These are phyloP conservation scores for Rhodamnia argentea DNA, from an alignment of 345 rosid genomes.

Conservation along the genomic window DNA sequence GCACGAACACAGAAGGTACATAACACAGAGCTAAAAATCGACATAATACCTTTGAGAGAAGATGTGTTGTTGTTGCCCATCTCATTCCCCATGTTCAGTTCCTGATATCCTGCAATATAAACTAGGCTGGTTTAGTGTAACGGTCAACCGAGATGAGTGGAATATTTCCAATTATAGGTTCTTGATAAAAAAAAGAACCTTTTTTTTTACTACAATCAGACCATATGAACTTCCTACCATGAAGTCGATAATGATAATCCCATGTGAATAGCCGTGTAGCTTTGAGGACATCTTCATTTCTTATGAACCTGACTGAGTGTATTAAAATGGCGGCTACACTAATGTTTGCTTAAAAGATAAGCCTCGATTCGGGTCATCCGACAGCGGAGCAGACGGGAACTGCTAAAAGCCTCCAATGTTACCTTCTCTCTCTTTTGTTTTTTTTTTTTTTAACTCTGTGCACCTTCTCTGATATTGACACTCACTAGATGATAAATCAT, in stretches of 20 bases:
- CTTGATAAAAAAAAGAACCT: not conserved
- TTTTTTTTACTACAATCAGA: not conserved
- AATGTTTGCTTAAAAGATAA: not conserved
- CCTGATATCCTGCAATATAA: conserved; percentile 31
- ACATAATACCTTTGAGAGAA: conserved; percentile 24
- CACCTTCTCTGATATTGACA: not conserved
- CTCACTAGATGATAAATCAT: not conserved
- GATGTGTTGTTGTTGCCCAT: conserved; percentile 58
- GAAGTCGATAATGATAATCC: not conserved
- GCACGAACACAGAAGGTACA: not conserved
- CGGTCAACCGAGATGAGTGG: not conserved
- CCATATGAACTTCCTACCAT: not conserved
- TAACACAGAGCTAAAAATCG: not conserved
- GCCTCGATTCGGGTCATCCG: not conserved
- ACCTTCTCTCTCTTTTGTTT: not conserved
- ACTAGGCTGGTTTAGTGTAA: not conserved
- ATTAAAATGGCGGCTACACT: not conserved
- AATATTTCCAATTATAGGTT: conserved; percentile 2
- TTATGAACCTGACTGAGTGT: not conserved
- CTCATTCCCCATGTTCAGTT: conserved; percentile 45
- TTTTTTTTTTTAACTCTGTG: not conserved
- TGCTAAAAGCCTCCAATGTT: not conserved
- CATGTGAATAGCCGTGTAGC: not conserved
- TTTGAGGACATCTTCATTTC: not conserved
- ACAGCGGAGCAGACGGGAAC: not conserved